Conservation (phyloP, 192 early-diverging fungal species). For the Podila clonocystis region DNA sequence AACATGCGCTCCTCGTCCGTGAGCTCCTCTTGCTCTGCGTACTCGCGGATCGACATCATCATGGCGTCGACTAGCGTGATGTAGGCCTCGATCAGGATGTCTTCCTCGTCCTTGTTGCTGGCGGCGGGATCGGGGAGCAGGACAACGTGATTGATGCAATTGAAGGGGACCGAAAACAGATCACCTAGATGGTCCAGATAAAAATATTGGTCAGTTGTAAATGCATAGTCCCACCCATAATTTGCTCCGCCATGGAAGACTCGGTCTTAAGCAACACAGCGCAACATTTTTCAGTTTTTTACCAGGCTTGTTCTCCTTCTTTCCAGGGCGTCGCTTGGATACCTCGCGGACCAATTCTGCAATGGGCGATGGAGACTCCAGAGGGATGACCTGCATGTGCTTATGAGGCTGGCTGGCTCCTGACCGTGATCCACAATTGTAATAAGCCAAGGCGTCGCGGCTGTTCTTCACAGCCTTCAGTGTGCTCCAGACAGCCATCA, state of each 20-base stretch:
- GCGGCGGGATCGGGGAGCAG: constrained; percentile 33
- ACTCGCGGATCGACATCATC: constrained; percentile 57
- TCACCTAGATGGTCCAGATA: constrained; percentile 40
- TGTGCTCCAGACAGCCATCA: constrained; percentile 52
- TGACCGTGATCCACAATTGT: constrained; percentile 64
- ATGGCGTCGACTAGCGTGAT: constrained; percentile 59
- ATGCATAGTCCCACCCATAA: neutral
- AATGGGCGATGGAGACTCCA: constrained; percentile 55
- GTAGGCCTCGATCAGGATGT: constrained; percentile 58
- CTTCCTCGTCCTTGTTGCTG: constrained; percentile 35
- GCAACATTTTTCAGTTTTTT: neutral
- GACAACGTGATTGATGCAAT: constrained; percentile 56
- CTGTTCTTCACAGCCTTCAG: constrained; percentile 31
- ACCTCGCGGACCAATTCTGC: constrained; percentile 39
- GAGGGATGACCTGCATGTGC: constrained; percentile 66
- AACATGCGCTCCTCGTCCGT: constrained; percentile 14
- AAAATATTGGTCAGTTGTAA: neutral
- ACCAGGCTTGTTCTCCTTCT: constrained; percentile 33
- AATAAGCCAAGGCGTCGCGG: constrained; percentile 56
- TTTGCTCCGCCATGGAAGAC: neutral
- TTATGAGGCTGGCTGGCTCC: constrained; percentile 70
- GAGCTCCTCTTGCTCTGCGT: constrained; percentile 22
- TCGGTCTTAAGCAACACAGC: neutral
- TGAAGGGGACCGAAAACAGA: constrained; percentile 54
- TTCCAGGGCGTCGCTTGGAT: constrained; percentile 52